Percentiles rank a stretch among this genome's conserved stretches.
Conservation (phyloP, 352 stramenopile species). For the Globisporangium barbulae region DNA sequence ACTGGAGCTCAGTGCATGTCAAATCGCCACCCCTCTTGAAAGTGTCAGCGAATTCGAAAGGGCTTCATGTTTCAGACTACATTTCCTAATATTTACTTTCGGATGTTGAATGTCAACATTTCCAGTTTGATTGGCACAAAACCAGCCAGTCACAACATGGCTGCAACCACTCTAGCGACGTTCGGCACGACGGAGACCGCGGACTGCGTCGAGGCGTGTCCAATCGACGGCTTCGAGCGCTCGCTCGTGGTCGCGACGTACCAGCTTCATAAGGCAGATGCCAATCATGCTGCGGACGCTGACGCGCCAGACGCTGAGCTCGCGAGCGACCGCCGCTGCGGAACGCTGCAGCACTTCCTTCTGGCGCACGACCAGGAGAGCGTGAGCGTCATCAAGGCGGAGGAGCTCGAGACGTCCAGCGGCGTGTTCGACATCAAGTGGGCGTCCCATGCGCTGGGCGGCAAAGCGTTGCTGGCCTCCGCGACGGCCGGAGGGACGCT, state of each 20-base stretch:
- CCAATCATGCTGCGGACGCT: constrained; percentile 2
- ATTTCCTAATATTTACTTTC: background rate
- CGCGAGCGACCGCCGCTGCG: constrained; percentile 41
- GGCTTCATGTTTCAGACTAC: background rate
- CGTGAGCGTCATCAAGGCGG: constrained; percentile 41
- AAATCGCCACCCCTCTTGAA: constrained; percentile 1
- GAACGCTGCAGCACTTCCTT: constrained; percentile 67
- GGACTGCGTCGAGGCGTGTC: constrained; percentile 83
- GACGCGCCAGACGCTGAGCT: constrained; percentile 11
- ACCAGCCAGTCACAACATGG: background rate
- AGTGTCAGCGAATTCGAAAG: background rate
- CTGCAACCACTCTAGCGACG: constrained; percentile 43
- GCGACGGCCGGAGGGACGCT: constrained; percentile 63
- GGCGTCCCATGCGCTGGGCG: constrained; percentile 44
- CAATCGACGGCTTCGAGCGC: constrained; percentile 50
- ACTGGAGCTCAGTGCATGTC: constrained; percentile 8
- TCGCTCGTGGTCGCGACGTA: constrained; percentile 80
- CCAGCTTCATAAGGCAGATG: constrained; percentile 65
- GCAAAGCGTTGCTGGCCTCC: constrained; percentile 52
- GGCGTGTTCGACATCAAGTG: constrained; percentile 87
- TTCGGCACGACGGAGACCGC: constrained; percentile 79
- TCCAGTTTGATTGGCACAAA: constrained; percentile 8
- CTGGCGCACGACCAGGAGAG: constrained; percentile 28
- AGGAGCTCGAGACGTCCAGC: constrained; percentile 45
- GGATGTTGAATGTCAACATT: background rate